Conservation (phyloP, 2,329 filamentous ascomycete genomes). For the Aspergillus arachidicola region DNA sequence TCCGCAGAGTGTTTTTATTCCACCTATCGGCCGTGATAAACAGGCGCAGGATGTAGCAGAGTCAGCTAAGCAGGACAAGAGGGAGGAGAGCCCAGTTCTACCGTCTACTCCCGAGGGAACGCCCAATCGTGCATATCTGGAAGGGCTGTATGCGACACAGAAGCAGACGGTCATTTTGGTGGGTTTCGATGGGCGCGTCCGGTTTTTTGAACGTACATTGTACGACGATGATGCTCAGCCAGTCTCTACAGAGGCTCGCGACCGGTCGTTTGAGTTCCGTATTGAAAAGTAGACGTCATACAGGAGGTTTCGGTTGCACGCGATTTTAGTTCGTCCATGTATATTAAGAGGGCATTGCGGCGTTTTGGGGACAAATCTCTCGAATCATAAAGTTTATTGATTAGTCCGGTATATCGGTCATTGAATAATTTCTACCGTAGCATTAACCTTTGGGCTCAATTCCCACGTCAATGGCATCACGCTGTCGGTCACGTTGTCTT, state of each 20-base stretch:
- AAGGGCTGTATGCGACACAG: constrained; percentile 61
- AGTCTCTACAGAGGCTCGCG: constrained; percentile 1
- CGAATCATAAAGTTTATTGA: background rate
- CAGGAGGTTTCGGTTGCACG: background rate
- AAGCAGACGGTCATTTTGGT: constrained; percentile 64
- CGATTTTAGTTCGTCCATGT: background rate
- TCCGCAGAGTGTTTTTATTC: constrained; percentile 61
- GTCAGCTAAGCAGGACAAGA: background rate
- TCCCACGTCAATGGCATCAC: background rate
- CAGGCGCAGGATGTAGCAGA: constrained; percentile 28
- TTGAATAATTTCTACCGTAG: background rate
- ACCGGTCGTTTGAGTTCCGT: constrained; percentile 14
- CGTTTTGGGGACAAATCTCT: background rate
- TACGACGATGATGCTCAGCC: constrained; percentile 50
- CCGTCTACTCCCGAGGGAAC: constrained; percentile 9
- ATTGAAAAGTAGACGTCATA: background rate
- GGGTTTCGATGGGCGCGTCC: constrained; percentile 53
- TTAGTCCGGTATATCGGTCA: background rate
- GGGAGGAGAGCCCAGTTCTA: constrained; percentile 17
- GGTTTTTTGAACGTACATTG: constrained; percentile 61
- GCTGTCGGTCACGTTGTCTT: background rate
- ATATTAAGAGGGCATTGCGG: background rate
- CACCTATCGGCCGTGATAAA: constrained; percentile 48
- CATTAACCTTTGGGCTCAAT: background rate
- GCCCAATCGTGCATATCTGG: constrained; percentile 35